These are phyloP conservation scores for Erodium moschatum DNA, from an alignment of 441 rosid species.

Conservation along the genomic window DNA sequence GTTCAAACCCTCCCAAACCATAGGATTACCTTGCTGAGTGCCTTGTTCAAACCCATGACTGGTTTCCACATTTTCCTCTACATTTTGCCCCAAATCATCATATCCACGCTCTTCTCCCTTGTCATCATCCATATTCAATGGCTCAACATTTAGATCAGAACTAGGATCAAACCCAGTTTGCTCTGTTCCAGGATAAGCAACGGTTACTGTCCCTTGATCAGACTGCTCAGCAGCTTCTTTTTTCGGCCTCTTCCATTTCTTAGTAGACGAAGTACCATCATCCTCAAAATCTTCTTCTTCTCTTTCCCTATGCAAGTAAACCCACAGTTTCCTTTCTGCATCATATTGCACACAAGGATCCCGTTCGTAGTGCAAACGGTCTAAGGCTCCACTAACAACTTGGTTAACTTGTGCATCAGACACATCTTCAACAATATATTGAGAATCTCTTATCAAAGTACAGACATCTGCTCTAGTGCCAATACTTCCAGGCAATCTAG, in stretches of 20 bases:
- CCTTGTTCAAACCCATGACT: conserved; percentile 35
- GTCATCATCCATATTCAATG: conserved; percentile 34
- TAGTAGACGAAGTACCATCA: conserved; percentile 97
- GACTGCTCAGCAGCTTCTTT: conserved; percentile 76
- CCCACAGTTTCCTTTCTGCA: conserved; percentile 92
- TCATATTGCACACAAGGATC: conserved; percentile 98
- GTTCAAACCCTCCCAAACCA: conserved; percentile 49
- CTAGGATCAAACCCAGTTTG: conserved; percentile 61
- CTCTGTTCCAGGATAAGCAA: conserved; percentile 52
- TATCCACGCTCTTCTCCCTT: conserved; percentile 35
- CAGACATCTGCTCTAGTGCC: conserved; percentile 99
- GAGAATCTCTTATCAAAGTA: conserved; percentile 88
- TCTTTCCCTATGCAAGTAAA: conserved; percentile 82
- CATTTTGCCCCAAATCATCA: conserved; percentile 37
- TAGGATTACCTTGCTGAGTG: conserved; percentile 32
- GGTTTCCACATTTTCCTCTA: conserved; percentile 37
- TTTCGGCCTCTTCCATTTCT: conserved; percentile 95
- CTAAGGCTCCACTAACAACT: conserved; percentile 96
- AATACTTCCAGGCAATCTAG: conserved; percentile 93
- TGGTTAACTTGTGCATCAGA: conserved; percentile 88
- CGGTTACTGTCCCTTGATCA: conserved; percentile 62
- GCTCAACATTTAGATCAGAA: conserved; percentile 60
- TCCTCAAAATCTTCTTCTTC: conserved; percentile 99
- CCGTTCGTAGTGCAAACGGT: conserved; percentile 93
- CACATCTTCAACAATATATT: conserved; percentile 82